phyloP scores from a whole-genome alignment of 257 asterid species.

The Leptodermis oblonga region DNA sequence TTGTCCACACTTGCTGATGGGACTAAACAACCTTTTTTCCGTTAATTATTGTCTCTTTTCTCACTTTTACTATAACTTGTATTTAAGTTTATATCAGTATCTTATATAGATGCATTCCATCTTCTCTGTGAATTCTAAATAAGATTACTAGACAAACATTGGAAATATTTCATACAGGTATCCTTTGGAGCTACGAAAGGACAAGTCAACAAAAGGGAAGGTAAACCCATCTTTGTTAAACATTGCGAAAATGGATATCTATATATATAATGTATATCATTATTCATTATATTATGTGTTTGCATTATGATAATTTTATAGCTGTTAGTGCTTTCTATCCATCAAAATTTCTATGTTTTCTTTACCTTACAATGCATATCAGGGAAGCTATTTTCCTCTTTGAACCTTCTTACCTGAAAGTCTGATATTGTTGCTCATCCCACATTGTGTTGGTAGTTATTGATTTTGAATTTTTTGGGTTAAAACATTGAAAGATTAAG shows the following conservation, averaged over 20 bases:
- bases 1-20: background rate
- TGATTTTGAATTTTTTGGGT: background rate
- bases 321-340: background rate
- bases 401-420: background rate
- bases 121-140: background rate
- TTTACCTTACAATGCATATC: background rate
- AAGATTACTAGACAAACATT: background rate
- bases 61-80: background rate
- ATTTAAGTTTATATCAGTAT: background rate
- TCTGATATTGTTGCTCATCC: slow-evolving; percentile 1
- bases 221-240: slow-evolving; percentile 31
- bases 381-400: background rate
- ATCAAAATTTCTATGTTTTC: background rate
- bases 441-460: background rate
- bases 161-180: slow-evolving; percentile 46
- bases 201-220: slow-evolving; percentile 80
- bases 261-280: background rate
- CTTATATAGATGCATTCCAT: background rate
- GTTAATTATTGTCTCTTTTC: background rate
- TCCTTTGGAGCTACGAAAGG: slow-evolving; percentile 93
- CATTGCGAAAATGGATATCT: background rate
- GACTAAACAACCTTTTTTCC: background rate
- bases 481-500: background rate
- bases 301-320: background rate
- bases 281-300: background rate